Evolutionary conservation across 2,329 filamentous ascomycete genomes (phyloP).

Genomic region (Aspergillus melleus): DNA sequence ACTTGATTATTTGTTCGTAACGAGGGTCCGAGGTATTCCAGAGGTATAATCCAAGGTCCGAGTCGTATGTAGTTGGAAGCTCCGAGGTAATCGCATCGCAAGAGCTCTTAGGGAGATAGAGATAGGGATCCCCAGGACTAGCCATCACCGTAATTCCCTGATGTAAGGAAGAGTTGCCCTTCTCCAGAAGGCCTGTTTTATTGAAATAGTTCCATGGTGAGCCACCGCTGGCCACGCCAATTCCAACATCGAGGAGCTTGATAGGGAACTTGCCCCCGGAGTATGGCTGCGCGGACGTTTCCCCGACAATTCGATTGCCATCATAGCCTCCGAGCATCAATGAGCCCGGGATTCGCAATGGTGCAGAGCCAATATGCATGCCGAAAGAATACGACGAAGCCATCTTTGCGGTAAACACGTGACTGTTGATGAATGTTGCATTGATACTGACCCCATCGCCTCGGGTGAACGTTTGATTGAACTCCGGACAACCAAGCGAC

Average conservation of each 20-base stretch:
- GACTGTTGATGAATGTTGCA: too few relatives aligned
- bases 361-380: conserved; percentile 45
- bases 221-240: conserved; percentile 42
- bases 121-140: conserved; percentile 38
- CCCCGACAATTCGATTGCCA: conserved; percentile 38
- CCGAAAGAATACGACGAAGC: conserved; percentile 47
- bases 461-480: conserved; percentile 9
- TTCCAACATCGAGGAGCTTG: conserved; percentile 40
- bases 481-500: conserved; percentile 16
- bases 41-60: conserved; percentile 41
- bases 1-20: conserved; percentile 19
- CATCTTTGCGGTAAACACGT: too few relatives aligned
- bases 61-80: conserved; percentile 41
- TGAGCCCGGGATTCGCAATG: conserved; percentile 34
- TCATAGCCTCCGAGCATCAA: conserved; percentile 46
- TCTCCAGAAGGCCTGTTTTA: conserved; percentile 27
- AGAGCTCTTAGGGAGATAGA: conserved; percentile 42
- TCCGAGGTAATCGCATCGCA: conserved; percentile 42
- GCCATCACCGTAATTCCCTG: conserved; percentile 24
- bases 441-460: too few relatives aligned
- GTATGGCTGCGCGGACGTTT: conserved; percentile 17
- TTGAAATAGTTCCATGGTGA: conserved; percentile 40
- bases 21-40: conserved; percentile 38
- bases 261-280: conserved; percentile 16
- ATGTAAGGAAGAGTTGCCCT: neutral